A percentile compares a stretch with the other conserved stretches of the same genome.
Evolutionary conservation across 352 stramenopile genomes (phyloP).

Genomic region (Globisporangium spiculum): DNA sequence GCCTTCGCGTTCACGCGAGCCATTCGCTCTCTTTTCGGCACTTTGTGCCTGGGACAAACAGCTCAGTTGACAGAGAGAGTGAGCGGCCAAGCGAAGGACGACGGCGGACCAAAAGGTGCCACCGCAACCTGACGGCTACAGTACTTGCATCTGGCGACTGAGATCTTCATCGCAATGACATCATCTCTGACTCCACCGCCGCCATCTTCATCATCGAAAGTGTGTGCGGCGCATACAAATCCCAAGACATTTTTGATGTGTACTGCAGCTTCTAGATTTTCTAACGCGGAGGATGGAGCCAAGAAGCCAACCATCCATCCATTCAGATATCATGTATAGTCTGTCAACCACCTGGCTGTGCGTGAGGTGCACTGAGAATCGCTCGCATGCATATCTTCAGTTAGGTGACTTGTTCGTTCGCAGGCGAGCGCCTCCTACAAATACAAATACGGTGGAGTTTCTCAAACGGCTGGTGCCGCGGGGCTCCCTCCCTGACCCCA

Average conservation of each 20-base stretch:
- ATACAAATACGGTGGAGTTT: neutral
- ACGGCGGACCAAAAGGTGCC: neutral
- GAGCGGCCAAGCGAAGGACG: neutral
- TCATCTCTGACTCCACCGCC: neutral
- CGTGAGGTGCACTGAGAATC: neutral
- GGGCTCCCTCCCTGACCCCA: neutral
- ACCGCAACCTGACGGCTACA: neutral
- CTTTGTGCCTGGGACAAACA: neutral
- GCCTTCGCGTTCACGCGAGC: neutral
- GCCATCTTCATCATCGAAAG: neutral
- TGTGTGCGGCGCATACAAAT: neutral
- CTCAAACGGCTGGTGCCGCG: neutral
- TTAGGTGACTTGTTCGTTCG: neutral
- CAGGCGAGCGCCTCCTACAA: neutral
- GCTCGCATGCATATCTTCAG: neutral
- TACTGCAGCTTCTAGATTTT: neutral
- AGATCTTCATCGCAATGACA: neutral
- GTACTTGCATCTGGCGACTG: neutral
- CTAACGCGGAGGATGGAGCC: neutral
- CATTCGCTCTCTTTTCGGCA: neutral
- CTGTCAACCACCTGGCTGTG: neutral
- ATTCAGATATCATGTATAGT: neutral
- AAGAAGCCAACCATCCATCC: neutral
- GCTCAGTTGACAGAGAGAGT: neutral
- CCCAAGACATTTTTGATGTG: neutral